Evolutionary conservation across 345 rosid genomes (phyloP), one percentile per base, ranked within the genome.

Genomic region (Lagerstroemia speciosa): DNA sequence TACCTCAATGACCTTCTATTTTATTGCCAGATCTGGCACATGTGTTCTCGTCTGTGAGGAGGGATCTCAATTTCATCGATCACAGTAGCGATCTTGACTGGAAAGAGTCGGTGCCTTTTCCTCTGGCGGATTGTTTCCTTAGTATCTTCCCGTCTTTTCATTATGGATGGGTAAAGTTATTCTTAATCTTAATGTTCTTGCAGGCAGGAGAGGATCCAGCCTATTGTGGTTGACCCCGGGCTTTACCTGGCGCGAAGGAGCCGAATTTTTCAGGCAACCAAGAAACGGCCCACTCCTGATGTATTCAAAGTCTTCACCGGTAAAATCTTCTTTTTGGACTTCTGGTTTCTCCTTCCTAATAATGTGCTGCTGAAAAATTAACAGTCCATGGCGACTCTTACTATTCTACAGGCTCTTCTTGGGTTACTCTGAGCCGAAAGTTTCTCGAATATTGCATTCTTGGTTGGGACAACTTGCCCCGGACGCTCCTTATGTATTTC

Each of bases 391-490:
- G 19, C 7, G 20, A 36, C 26, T 10, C 57, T 50, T 50, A 27
- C n/a, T 64, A 22, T 1, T 36, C 3, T 38, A 48, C 93, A 95
- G 99, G 99, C 76, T 92, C 99, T 26, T 88, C 84, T 9, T 95
- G 99, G 98, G 75, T 84, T 65, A 83, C 90, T 71, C 77, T 95
- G 62, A 92, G 96, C 78, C 83, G 97, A 69, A 68, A 93, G 55
- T 95, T 95, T 75, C 75, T 95, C 38, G 98, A 95, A 72, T 95
- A 72, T 73, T 92, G 99, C 78, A 77, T 95, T 73, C 82, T 90
- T 48, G 98, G 99, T 62, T 95, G 99, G 99, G 96, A 95, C 60
- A 95, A 90, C 78, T 80, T 95, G 65, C 99, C 98, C 0, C 80
- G 99, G 50, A 84, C 80, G 65, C 88, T 95, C 43, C 94, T 92